A percentile compares a stretch with the other conserved stretches of the same genome.
Evolutionary conservation across 306 rosid species (phyloP).

Genomic region (Cicer chorassanicum): DNA sequence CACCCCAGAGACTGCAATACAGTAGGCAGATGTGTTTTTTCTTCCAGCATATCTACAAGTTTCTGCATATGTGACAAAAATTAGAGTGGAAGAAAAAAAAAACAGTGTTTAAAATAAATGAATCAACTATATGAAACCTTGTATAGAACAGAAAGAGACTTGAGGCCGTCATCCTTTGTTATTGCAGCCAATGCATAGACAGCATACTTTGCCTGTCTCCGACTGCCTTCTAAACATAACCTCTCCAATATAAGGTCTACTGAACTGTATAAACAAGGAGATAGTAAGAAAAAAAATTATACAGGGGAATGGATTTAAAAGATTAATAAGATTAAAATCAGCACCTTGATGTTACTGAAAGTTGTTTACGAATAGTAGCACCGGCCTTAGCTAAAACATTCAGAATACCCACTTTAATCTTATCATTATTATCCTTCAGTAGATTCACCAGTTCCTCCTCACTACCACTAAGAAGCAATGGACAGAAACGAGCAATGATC

Average conservation of each 20-base stretch:
- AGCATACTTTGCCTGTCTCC: slow-evolving; percentile 95
- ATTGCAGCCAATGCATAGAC: slow-evolving; percentile 95
- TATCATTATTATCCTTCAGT: slow-evolving; percentile 84
- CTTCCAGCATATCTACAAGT: slow-evolving; percentile 92
- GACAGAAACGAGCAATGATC: slow-evolving; percentile 92
- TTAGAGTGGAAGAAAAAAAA: slow-evolving; percentile 38
- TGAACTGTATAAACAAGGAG: slow-evolving; percentile 67
- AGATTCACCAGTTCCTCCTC: slow-evolving; percentile 79
- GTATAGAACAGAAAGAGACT: slow-evolving; percentile 91
- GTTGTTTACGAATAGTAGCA: slow-evolving; percentile 85
- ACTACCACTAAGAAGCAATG: slow-evolving; percentile 75
- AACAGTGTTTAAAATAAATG: slow-evolving; percentile 35
- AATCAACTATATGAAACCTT: slow-evolving; percentile 68
- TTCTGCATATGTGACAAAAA: slow-evolving; percentile 60
- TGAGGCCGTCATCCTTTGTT: slow-evolving; percentile 95
- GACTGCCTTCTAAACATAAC: slow-evolving; percentile 87
- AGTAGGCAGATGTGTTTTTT: slow-evolving; percentile 83
- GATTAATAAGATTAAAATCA: slow-evolving; percentile 28
- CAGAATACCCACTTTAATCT: slow-evolving; percentile 81
- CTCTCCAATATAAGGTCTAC: slow-evolving; percentile 89
- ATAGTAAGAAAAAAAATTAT: slow-evolving; percentile 45
- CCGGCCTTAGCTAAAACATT: slow-evolving; percentile 92
- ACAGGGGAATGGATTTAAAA: slow-evolving; percentile 35
- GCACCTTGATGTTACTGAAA: slow-evolving; percentile 80
- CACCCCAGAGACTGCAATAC: slow-evolving; percentile 97